A percentile compares a stretch with the other conserved stretches of the same genome.
phyloP scores from a whole-genome alignment of 768 basidiomycete genomes.

The Termitomyces sp. region DNA sequence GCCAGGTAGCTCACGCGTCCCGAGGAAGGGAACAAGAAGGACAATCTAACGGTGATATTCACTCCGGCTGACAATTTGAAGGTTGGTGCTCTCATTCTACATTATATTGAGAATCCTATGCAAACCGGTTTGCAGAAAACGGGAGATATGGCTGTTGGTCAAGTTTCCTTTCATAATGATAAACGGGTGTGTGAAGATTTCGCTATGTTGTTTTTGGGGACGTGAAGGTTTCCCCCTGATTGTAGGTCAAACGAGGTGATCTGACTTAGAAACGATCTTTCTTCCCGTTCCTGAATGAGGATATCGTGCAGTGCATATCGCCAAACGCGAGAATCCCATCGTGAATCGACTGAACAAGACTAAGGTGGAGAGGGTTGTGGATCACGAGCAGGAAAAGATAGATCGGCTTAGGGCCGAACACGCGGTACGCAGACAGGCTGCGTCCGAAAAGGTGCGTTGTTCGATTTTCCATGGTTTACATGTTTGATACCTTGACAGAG shows the following conservation, averaged over 20 bases:
- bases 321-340: conserved; percentile 79
- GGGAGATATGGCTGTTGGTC: conserved; percentile 95
- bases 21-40: conserved; percentile 86
- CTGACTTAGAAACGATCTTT: not conserved
- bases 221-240: not conserved
- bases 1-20: conserved; percentile 1
- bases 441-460: conserved; percentile 57
- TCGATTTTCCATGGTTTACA: not conserved
- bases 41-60: conserved; percentile 89
- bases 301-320: conserved; percentile 56
- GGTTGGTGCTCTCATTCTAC: conserved; percentile 35
- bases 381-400: conserved; percentile 85
- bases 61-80: conserved; percentile 91
- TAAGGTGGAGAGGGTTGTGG: conserved; percentile 75
- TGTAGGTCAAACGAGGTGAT: conserved; percentile 75
- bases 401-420: conserved; percentile 80
- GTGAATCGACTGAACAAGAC: conserved; percentile 95
- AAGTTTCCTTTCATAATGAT: conserved; percentile 92
- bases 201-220: not conserved
- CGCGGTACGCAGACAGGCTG: conserved; percentile 53
- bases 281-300: not conserved
- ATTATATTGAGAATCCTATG: not conserved
- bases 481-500: conserved; percentile 39
- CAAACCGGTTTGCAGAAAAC: conserved; percentile 62
- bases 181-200: conserved; percentile 52